phyloP scores from a whole-genome alignment of 306 rosid species.

The Nissolia schottii region DNA sequence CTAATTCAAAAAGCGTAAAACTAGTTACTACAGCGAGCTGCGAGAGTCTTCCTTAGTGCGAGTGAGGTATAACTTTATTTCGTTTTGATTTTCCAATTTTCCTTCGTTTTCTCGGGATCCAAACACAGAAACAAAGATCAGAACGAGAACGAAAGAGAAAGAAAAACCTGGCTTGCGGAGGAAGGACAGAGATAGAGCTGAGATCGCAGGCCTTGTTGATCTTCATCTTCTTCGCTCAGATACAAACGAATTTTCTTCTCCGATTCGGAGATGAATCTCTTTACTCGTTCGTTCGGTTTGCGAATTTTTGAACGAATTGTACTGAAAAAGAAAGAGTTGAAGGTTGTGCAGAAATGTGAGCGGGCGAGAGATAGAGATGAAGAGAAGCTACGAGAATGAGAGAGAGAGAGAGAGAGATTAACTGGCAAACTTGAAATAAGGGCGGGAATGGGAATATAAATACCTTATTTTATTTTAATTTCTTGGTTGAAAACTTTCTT shows the following conservation, averaged over 20 bases:
- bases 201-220: constrained; percentile 74
- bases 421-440: background rate
- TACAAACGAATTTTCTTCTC: background rate
- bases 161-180: constrained; percentile 54
- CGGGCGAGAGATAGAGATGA: background rate
- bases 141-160: background rate
- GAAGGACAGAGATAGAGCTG: constrained; percentile 68
- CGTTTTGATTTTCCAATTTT: background rate
- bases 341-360: background rate
- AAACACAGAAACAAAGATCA: background rate
- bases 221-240: constrained; percentile 43
- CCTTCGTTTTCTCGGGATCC: background rate
- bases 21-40: background rate
- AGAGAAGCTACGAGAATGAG: no score
- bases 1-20: background rate
- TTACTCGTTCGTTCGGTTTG: background rate
- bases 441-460: background rate
- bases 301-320: background rate
- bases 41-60: background rate
- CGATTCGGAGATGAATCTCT: background rate
- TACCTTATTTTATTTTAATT: no score
- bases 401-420: background rate
- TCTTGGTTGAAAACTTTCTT: no score
- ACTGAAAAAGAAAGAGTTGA: background rate
- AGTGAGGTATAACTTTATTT: background rate